Base-by-base conservation (phyloP, 441 rosid genomes). In the Bruguiera hainesii region DNA sequence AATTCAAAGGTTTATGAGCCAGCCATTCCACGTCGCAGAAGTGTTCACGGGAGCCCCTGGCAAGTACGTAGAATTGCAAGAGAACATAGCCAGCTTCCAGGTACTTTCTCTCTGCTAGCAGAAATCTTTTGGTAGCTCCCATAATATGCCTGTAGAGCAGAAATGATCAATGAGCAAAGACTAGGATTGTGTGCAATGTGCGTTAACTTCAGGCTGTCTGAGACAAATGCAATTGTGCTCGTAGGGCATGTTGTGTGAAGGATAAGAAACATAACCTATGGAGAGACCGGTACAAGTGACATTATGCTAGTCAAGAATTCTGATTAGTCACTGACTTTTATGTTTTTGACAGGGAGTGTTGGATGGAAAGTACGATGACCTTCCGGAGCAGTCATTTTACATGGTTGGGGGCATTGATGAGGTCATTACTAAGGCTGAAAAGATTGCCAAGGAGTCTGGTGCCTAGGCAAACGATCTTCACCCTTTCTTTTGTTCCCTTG, bases 381-480 rank as follows among this genome's bases (percentile, higher is more conserved):
- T 95, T 60, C 55, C 98, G 0, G 96, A 95, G 68, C 99, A 95
- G 67, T 91, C 99, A 0, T 95, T 92, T 72, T 95, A 95, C 86
- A 92, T 95, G 99, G 96, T 95, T 78, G 99, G 98, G 61, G 99
- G 99, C 20, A 90, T 95, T 1, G 99, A 95, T 7, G 99, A 95
- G 68, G 99, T 94, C 49, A 83, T 94, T 76, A 91, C 98, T 4
- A 94, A 91, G 84, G 99, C 96, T 0, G 98, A 92, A 61, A 89
- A 89, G 88, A 89, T 92, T 49, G 80, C 98, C 51, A 88, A 75
- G 90, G 98, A 92, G 61, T 52, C 85, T 18, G 86, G 87, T 16
- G 79, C 87, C 28, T 84, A 83, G 65, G 23, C 57, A 30, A 35
- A 50, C 51, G 20, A 19, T 42, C 49, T 23, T 55, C 16, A 23